Percentiles rank a stretch among this genome's conserved stretches.
Evolutionary conservation across 2,329 filamentous ascomycete genomes (phyloP).

Genomic region (Pestalotiopsis sp.): DNA sequence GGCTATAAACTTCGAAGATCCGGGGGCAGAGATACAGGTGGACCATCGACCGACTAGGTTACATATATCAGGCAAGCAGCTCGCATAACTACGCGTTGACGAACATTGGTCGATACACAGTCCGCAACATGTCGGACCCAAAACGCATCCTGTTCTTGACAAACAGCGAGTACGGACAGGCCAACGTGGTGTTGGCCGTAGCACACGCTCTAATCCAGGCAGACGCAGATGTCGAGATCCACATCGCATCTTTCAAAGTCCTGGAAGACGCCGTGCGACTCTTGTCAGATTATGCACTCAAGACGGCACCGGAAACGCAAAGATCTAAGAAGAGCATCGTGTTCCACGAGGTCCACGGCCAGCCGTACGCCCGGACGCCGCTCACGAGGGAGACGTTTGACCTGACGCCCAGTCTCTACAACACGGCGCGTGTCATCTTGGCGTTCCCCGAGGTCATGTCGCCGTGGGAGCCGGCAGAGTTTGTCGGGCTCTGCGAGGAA

Average conservation of each 20-base stretch:
- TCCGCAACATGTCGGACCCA: background rate
- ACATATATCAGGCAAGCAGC: background rate
- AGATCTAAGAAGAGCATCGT: slow-evolving; percentile 12
- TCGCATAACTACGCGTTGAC: background rate
- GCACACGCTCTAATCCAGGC: slow-evolving; percentile 17
- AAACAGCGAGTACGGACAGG: slow-evolving; percentile 19
- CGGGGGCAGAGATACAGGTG: background rate
- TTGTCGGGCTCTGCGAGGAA: slow-evolving; percentile 41
- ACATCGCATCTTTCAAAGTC: slow-evolving; percentile 18
- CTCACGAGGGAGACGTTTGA: slow-evolving; percentile 22
- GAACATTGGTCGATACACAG: background rate
- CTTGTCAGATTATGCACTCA: slow-evolving; percentile 20
- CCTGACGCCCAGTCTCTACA: slow-evolving; percentile 33
- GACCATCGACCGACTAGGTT: background rate
- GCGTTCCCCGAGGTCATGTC: slow-evolving; percentile 25
- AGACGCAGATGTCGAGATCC: slow-evolving; percentile 17
- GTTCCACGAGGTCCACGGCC: slow-evolving; percentile 30
- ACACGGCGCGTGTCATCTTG: slow-evolving; percentile 32
- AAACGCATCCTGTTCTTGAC: slow-evolving; percentile 10
- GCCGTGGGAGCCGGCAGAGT: slow-evolving; percentile 41
- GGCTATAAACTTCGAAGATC: too few species aligned
- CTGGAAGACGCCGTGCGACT: slow-evolving; percentile 33
- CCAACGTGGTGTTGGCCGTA: slow-evolving; percentile 19
- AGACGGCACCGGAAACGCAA: background rate
- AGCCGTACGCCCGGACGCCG: slow-evolving; percentile 21